Conservation (phyloP, 2,329 filamentous ascomycete genomes). For the Esteya vermicola region DNA sequence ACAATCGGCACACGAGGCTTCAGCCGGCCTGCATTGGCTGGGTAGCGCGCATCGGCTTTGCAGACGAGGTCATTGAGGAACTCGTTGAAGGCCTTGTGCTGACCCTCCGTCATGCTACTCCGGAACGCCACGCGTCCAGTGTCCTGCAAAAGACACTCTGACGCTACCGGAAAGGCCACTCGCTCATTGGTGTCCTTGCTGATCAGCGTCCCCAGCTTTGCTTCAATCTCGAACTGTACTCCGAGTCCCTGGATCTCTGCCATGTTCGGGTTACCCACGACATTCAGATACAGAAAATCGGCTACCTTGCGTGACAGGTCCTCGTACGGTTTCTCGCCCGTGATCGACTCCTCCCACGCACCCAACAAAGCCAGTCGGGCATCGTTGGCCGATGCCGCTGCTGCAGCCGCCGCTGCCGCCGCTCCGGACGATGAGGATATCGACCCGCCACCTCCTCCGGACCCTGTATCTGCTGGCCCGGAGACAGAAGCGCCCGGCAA, state of each 20-base stretch:
- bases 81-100: conserved; percentile 73
- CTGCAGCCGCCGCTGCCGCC: conserved; percentile 1
- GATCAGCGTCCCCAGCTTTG: conserved; percentile 74
- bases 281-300: conserved; percentile 63
- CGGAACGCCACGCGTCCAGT: conserved; percentile 49
- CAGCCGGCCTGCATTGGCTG: conserved; percentile 24
- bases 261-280: conserved; percentile 53
- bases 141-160: conserved; percentile 55
- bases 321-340: conserved; percentile 55
- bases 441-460: conserved; percentile 11
- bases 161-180: conserved; percentile 50
- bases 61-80: conserved; percentile 62
- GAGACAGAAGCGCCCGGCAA: conserved; percentile 9
- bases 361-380: conserved; percentile 23
- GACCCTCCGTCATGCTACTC: conserved; percentile 79
- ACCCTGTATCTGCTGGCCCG: no score
- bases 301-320: conserved; percentile 63
- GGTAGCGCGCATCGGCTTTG: conserved; percentile 40
- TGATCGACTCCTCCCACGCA: conserved; percentile 54
- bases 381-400: conserved; percentile 4
- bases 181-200: conserved; percentile 57
- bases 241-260: conserved; percentile 47
- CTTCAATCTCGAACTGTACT: conserved; percentile 82
- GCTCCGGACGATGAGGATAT: conserved; percentile 10
- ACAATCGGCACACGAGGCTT: conserved; percentile 47